phyloP scores from a whole-genome alignment of 129 eudicot species.

The Pseudognaphalium luteoalbum region DNA sequence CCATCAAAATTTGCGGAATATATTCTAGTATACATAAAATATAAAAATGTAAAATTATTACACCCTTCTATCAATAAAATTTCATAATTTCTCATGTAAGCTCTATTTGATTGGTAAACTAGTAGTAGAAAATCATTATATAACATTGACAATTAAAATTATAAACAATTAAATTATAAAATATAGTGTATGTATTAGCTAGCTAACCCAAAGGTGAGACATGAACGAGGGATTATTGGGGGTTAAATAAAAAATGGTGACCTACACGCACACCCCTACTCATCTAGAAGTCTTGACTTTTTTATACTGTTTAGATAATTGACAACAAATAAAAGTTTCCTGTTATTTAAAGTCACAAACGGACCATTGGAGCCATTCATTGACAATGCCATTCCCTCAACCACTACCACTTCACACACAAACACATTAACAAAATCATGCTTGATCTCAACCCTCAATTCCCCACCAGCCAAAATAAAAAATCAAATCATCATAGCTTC shows the following conservation, averaged over 20 bases:
- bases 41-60: too few species aligned
- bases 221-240: not conserved
- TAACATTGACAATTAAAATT: too few species aligned
- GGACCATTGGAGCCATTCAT: constrained; percentile 31
- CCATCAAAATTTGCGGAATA: too few species aligned
- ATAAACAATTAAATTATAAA: too few species aligned
- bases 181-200: too few species aligned
- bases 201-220: constrained; percentile 13
- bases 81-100: too few species aligned
- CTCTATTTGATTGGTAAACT: too few species aligned
- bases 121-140: too few species aligned
- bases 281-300: constrained; percentile 68
- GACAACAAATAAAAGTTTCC: constrained; percentile 26
- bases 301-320: constrained; percentile 2
- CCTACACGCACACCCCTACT: constrained; percentile 32
- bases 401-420: constrained; percentile 23
- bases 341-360: constrained; percentile 41
- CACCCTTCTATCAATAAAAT: too few species aligned
- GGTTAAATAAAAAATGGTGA: not conserved
- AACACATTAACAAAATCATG: constrained; percentile 36
- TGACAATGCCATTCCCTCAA: constrained; percentile 28
- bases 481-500: constrained; percentile 1
- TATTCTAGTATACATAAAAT: too few species aligned
- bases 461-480: constrained; percentile 24
- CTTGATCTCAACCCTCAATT: constrained; percentile 36